phyloP scores from a whole-genome alignment of 2,329 filamentous ascomycete species.

The Bipolaris victoriae region DNA sequence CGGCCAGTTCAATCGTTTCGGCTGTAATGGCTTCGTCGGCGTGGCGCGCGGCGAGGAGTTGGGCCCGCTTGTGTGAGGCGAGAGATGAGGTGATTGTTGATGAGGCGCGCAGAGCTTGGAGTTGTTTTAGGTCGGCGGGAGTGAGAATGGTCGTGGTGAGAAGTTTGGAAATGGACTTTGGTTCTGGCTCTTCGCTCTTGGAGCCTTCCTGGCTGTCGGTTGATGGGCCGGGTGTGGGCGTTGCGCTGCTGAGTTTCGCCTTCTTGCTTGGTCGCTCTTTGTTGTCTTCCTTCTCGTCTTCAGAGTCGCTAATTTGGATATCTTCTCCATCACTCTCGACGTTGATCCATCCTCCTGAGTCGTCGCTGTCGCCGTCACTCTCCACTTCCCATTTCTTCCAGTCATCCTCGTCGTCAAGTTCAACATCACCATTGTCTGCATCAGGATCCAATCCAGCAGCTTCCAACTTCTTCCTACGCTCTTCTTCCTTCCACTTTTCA shows the following conservation, averaged over 20 bases:
- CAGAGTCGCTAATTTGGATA: slow-evolving; percentile 74
- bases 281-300: slow-evolving; percentile 64
- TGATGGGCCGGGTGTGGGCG: slow-evolving; percentile 34
- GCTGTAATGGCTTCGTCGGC: slow-evolving; percentile 89
- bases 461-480: slow-evolving; percentile 73
- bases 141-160: slow-evolving; percentile 95
- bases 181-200: slow-evolving; percentile 48
- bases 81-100: slow-evolving; percentile 71
- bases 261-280: slow-evolving; percentile 68
- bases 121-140: slow-evolving; percentile 92
- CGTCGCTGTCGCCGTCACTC: slow-evolving; percentile 63
- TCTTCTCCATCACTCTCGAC: slow-evolving; percentile 81
- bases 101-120: slow-evolving; percentile 81
- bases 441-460: slow-evolving; percentile 71
- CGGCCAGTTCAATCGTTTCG: slow-evolving; percentile 87
- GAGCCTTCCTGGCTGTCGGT: slow-evolving; percentile 50
- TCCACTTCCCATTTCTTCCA: slow-evolving; percentile 68
- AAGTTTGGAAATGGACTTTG: slow-evolving; percentile 62
- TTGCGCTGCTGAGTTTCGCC: slow-evolving; percentile 58
- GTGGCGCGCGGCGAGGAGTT: slow-evolving; percentile 62
- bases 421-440: slow-evolving; percentile 65
- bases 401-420: slow-evolving; percentile 63
- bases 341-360: slow-evolving; percentile 91
- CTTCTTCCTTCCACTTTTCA: slow-evolving; percentile 91
- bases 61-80: slow-evolving; percentile 51